Evolutionary conservation across 257 asterid species (phyloP).

Genomic region (Przewalskia tangutica): DNA sequence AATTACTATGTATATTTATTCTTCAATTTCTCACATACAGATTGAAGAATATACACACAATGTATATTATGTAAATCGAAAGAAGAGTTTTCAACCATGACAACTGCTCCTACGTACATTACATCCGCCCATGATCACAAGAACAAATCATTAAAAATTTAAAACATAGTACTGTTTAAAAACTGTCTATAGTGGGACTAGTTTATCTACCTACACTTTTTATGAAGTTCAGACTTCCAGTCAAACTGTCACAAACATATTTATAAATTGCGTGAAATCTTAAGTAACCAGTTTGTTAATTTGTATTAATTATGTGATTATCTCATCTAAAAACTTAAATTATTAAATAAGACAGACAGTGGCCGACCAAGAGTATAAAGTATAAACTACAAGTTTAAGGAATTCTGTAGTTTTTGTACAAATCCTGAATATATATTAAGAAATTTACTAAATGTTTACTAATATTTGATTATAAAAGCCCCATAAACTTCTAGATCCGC

Average conservation of each 20-base stretch:
- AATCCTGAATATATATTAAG: no score
- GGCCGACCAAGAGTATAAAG: no score
- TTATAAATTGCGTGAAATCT: neutral
- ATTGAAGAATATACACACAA: no score
- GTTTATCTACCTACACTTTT: neutral
- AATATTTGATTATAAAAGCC: no score
- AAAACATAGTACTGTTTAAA: neutral
- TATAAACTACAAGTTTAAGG: no score
- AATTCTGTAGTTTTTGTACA: no score
- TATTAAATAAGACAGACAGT: no score
- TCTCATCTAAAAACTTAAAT: neutral
- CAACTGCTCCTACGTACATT: neutral
- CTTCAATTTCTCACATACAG: neutral
- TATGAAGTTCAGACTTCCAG: no score
- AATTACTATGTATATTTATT: neutral
- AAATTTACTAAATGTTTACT: no score
- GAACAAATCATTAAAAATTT: neutral
- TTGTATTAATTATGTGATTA: neutral
- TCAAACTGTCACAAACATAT: no score
- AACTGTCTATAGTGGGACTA: neutral
- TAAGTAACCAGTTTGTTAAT: neutral
- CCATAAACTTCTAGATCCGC: no score
- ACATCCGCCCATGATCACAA: neutral
- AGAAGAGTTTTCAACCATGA: neutral
- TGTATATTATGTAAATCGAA: neutral